Conservation (phyloP, 108 stramenopile genomes). For the Pseudonitzschia multiseries region DNA sequence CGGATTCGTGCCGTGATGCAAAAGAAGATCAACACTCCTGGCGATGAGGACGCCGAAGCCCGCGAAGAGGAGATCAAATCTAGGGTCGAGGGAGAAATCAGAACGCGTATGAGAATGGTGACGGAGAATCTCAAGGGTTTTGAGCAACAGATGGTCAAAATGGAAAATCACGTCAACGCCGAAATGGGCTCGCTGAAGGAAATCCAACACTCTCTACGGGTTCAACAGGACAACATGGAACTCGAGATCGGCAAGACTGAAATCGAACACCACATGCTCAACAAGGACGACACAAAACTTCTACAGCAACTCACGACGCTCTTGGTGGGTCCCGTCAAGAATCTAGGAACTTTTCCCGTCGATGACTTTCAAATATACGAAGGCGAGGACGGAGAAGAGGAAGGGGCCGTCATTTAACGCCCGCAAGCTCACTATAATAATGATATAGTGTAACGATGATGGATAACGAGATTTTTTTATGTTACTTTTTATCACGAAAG, state of each 20-base stretch:
- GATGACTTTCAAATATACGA: background rate
- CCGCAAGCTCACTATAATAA: no score
- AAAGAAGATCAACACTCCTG: background rate
- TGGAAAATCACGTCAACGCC: conserved; percentile 29
- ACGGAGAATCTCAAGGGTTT: conserved; percentile 37
- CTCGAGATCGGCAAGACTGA: conserved; percentile 35
- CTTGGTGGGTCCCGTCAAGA: conserved; percentile 42
- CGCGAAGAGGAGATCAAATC: conserved; percentile 9
- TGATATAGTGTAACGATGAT: no score
- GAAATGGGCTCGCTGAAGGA: conserved; percentile 24
- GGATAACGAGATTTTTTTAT: no score
- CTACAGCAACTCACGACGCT: conserved; percentile 33
- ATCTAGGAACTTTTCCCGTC: conserved; percentile 28
- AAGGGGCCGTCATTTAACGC: background rate
- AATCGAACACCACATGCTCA: conserved; percentile 22
- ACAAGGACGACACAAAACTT: conserved; percentile 33
- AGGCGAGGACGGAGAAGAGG: background rate
- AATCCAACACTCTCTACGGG: conserved; percentile 30
- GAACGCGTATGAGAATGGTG: conserved; percentile 27
- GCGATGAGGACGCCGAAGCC: background rate
- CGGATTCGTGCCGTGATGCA: conserved; percentile 28
- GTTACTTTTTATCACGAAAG: no score
- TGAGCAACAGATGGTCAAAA: conserved; percentile 32
- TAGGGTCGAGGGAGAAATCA: conserved; percentile 30
- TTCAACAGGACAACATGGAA: conserved; percentile 29